Evolutionary conservation across 306 rosid genomes (phyloP).

Genomic region (Castanopsis chinensis): DNA sequence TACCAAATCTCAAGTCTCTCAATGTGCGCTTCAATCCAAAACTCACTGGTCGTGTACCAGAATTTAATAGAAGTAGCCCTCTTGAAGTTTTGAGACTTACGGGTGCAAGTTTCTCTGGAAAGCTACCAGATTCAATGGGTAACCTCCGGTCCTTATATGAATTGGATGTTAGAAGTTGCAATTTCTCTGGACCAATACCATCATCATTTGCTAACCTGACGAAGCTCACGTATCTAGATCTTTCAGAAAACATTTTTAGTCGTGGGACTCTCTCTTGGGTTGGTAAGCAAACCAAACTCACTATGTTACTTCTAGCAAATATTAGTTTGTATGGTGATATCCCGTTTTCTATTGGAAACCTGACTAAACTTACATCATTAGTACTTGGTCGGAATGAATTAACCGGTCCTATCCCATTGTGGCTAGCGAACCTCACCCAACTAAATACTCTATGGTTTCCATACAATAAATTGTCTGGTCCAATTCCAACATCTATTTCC

Average conservation of each 20-base stretch:
- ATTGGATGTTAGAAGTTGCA: too few relatives aligned
- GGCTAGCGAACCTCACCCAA: neutral
- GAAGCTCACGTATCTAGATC: too few relatives aligned
- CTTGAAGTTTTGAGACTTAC: too few relatives aligned
- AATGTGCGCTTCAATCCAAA: neutral
- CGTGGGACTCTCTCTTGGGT: neutral
- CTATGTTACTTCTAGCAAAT: too few relatives aligned
- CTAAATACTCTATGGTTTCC: too few relatives aligned
- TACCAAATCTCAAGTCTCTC: neutral
- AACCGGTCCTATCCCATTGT: neutral
- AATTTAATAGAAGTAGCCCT: too few relatives aligned
- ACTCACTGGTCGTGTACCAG: too few relatives aligned
- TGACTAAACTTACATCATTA: neutral
- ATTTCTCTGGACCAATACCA: neutral
- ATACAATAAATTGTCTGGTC: neutral
- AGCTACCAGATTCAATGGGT: neutral
- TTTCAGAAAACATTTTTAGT: too few relatives aligned
- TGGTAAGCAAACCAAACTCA: neutral
- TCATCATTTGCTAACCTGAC: neutral
- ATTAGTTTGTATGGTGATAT: too few relatives aligned
- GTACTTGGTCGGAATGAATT: accelerated
- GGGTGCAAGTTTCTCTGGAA: neutral
- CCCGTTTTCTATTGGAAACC: neutral
- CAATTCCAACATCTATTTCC: neutral
- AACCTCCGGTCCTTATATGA: too few relatives aligned